These are phyloP conservation scores for Psilocybe subaeruginosa DNA, from an alignment of 768 basidiomycete genomes.

Conservation along the genomic window DNA sequence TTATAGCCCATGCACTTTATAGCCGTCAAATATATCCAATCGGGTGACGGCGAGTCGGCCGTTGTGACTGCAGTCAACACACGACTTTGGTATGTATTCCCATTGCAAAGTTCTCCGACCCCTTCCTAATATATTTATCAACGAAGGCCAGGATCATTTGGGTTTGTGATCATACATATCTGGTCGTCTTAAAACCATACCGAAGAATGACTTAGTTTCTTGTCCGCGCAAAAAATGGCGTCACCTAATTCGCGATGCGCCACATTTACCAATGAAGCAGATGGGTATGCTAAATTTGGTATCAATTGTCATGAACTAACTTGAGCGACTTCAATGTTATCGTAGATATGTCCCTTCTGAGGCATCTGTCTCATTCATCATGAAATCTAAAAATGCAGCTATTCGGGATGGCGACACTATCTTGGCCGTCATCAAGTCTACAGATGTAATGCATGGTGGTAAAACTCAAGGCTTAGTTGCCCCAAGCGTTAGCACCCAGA, in stretches of 20 bases:
- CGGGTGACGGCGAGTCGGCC: constrained; percentile 28
- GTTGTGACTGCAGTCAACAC: constrained; percentile 29
- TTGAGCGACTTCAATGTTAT: not conserved
- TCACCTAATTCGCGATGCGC: constrained; percentile 35
- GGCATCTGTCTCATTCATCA: constrained; percentile 29
- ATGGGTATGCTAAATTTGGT: constrained; percentile 26
- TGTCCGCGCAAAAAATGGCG: constrained; percentile 33
- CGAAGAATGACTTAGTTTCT: constrained; percentile 22
- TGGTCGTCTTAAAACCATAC: not conserved
- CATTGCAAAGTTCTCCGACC: not conserved
- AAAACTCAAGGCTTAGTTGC: constrained; percentile 33
- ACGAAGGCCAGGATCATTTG: constrained; percentile 28
- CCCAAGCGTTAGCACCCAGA: constrained; percentile 27
- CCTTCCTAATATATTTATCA: not conserved
- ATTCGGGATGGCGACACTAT: constrained; percentile 31
- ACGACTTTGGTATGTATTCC: constrained; percentile 21
- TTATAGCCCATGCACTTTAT: not conserved
- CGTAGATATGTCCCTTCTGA: constrained; percentile 34
- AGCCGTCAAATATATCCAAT: constrained; percentile 31
- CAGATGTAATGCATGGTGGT: constrained; percentile 31
- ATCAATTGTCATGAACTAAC: not conserved
- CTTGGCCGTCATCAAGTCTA: constrained; percentile 27
- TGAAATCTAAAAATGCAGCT: constrained; percentile 32
- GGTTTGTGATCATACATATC: constrained; percentile 12
- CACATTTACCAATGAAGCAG: constrained; percentile 33